Evolutionary conservation across 306 rosid species (phyloP), one percentile per base, ranked within the genome.

Genomic region (Dalbergia cochinchinensis): DNA sequence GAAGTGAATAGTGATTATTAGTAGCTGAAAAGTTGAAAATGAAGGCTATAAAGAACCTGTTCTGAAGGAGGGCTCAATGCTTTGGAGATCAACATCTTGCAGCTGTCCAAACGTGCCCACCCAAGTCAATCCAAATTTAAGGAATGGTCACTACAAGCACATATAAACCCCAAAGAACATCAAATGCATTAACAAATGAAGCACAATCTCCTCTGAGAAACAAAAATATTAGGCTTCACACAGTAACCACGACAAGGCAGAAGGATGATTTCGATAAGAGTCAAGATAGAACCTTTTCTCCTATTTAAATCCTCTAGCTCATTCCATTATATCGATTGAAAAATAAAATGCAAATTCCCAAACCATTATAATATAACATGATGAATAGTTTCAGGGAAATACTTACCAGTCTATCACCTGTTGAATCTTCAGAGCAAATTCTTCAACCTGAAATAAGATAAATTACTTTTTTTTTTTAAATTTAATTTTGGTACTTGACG

Each of bases 71-170:
- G 98, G 98, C 84, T 93, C 94, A 55, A 93, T 75, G 63, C 86
- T 91, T 53, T 86, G 85, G 64, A 93, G 91, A 87, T 91, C 93
- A 86, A 93, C 97, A 34, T 57, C 50, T 77, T 91, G 92, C 66
- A 91, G 88, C 78, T 90, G 94, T 80, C 98, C 98, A 87, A 93
- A 91, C 97, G 97, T 93, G 83, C 65, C 59, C 26, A 80, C 55
- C 51, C 73, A 55, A 69, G 18, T 58, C 79, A 74, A 59, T 66
- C 65, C 13, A 79, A 55, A 61, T 22, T 22, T 22, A 22, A 22
- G 1, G 26, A 22, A 22, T 35, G 39, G 39, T 35, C 39, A 35
- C 6, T 6, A 0, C 39, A 35, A 35, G 4, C 4, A 35, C 39
- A 35, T 35, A 35, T 35, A 2, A 35, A 35, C 4, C 39, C 39